Evolutionary conservation across 371 early-diverging fungal genomes (phyloP), one percentile per base, ranked within the genome.

Genomic region (Rhizopus sp.): DNA sequence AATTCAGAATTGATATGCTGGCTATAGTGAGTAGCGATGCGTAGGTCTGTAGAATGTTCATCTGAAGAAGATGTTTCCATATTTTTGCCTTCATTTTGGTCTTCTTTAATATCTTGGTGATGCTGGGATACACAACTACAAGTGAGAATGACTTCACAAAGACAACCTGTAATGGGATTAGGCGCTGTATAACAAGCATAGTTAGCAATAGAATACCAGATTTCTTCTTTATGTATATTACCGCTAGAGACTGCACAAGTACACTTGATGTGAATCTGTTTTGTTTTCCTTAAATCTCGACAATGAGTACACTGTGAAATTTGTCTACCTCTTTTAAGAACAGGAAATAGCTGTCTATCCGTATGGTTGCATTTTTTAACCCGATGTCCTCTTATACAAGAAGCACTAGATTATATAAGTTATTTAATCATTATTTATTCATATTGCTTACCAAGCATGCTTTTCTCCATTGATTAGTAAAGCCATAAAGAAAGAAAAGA

Each of bases 341-440:
- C 37, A 5, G 57, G 59, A 16, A 68, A 40, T 17, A 73, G 46
- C 41, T 39, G 40, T n/a, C 70, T 58, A 42, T 68, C 57, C 2
- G 17, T 50, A 41, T 73, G 74, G 34, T 66, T 61, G 29, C 74
- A 73, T 40, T 67, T 62, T 32, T 67, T 65, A 2, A 70, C 70
- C 16, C 74, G 57, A 37, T 73, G 74, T 12, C 74, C 74, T 51
- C 66, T 61, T 16, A 73, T 73, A 38, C 74, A 73, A 40, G 67
- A 50, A 35, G 57, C 53, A 48, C 63, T 69, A 41, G 23, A 29
- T 7, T 33, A 5, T 31, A 30, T 8, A 16, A 1, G 5, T 23
- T 3, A 34, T 16, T 37, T 2, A 23, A 23, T 23, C 23, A 23
- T 29, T 15, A 16, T 45, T 41, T 15, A 45, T 3, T 16, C 0